Conservation (phyloP, 1,139 yeast genomes). For the Pichia sp. region DNA sequence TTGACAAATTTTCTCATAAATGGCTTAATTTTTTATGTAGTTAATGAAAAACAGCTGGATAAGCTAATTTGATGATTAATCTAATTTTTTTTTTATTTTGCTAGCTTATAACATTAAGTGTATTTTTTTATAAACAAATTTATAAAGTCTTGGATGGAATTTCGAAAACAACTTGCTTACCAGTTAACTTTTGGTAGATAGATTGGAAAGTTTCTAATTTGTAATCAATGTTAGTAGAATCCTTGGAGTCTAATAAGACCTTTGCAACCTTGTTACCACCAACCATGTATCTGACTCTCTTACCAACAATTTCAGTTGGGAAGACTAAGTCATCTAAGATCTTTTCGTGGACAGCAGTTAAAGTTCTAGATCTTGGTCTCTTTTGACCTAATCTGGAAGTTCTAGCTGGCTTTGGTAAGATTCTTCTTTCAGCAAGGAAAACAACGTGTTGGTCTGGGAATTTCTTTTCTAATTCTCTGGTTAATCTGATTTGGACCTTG, state of each 20-base stretch:
- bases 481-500: conserved; percentile 94
- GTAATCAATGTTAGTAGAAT: conserved; percentile 95
- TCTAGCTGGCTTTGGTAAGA: conserved; percentile 95
- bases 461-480: conserved; percentile 99
- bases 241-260: conserved; percentile 97
- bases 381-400: conserved; percentile 89
- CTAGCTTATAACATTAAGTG: conserved; percentile 7
- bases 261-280: conserved; percentile 99
- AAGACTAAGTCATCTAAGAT: conserved; percentile 97
- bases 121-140: conserved; percentile 24
- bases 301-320: conserved; percentile 99
- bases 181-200: conserved; percentile 97
- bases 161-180: conserved; percentile 99
- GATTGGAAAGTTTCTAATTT: conserved; percentile 99
- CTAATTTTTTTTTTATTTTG: not conserved
- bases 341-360: conserved; percentile 98
- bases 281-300: conserved; percentile 98
- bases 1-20: too few relatives aligned
- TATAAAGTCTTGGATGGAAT: conserved; percentile 77
- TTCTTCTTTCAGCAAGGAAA: conserved; percentile 99
- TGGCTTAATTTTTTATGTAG: too few relatives aligned
- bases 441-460: conserved; percentile 99
- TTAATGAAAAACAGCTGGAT: too few relatives aligned
- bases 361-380: conserved; percentile 99
- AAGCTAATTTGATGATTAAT: not conserved